These are phyloP conservation scores for Boletus reticuloceps DNA, from an alignment of 768 basidiomycete genomes.

Conservation along the genomic window DNA sequence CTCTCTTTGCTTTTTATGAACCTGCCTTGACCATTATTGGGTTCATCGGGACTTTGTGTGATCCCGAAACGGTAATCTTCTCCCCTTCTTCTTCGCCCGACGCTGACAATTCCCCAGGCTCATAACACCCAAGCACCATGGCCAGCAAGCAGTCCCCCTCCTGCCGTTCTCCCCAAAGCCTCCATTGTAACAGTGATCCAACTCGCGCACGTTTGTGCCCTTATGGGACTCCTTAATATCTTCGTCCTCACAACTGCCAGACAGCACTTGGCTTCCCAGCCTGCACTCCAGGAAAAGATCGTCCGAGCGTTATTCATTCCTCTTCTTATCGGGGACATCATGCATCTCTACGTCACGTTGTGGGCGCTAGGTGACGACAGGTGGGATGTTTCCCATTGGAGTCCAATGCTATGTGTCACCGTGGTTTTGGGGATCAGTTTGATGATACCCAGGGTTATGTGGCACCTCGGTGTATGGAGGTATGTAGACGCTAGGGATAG, in stretches of 20 bases:
- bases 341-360: conserved; percentile 64
- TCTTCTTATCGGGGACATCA: conserved; percentile 64
- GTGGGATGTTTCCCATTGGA: conserved; percentile 63
- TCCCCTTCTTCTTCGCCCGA: background rate
- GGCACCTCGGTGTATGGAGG: conserved; percentile 74
- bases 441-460: conserved; percentile 66
- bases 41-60: conserved; percentile 61
- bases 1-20: conserved; percentile 72
- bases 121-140: conserved; percentile 78
- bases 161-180: conserved; percentile 51
- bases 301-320: conserved; percentile 61
- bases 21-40: conserved; percentile 64
- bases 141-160: conserved; percentile 48
- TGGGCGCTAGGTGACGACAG: conserved; percentile 74
- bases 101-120: conserved; percentile 40
- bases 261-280: conserved; percentile 54
- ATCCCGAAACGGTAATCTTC: conserved; percentile 58
- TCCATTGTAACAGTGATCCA: conserved; percentile 70
- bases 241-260: conserved; percentile 64
- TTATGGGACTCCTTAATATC: conserved; percentile 67
- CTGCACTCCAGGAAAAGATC: conserved; percentile 71
- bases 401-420: conserved; percentile 67
- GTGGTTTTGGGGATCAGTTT: conserved; percentile 59
- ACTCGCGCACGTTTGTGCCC: conserved; percentile 74
- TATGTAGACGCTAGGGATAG: conserved; percentile 69